Evolutionary conservation across 352 stramenopile species (phyloP).

Genomic region (Phytophthora pini): DNA sequence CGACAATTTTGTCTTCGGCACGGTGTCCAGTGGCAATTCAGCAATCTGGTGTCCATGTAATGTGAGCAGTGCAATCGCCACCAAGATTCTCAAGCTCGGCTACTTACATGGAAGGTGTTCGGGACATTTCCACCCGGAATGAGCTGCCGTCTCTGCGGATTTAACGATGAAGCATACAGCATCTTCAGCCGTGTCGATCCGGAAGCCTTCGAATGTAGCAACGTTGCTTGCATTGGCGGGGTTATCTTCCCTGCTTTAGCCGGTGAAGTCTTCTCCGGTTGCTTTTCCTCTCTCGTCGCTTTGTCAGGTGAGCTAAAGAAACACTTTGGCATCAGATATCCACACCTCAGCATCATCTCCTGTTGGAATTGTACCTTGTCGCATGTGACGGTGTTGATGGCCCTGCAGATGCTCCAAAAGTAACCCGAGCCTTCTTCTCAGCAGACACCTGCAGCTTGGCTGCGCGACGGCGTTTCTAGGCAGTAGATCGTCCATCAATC

Average conservation of each 20-base stretch:
- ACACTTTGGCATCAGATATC: slow-evolving; percentile 1
- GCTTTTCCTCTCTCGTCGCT: neutral
- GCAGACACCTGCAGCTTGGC: slow-evolving; percentile 56
- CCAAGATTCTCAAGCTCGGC: neutral
- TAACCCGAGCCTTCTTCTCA: slow-evolving; percentile 18
- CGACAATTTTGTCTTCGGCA: slow-evolving; percentile 63
- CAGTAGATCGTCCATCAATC: slow-evolving; percentile 17
- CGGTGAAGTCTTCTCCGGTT: neutral
- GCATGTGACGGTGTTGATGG: slow-evolving; percentile 2
- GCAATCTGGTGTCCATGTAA: slow-evolving; percentile 35
- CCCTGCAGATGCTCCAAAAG: neutral
- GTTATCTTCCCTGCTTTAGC: neutral
- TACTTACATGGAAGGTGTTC: slow-evolving; percentile 32
- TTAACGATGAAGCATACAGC: slow-evolving; percentile 47
- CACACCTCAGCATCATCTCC: neutral
- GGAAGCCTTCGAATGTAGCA: neutral
- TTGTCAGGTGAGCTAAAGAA: slow-evolving; percentile 5
- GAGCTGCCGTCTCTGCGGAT: slow-evolving; percentile 24
- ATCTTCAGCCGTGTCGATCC: slow-evolving; percentile 37
- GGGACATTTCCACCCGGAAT: slow-evolving; percentile 24
- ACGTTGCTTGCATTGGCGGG: neutral
- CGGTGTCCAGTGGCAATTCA: slow-evolving; percentile 59
- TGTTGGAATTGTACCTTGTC: slow-evolving; percentile 14
- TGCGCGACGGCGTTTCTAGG: slow-evolving; percentile 64
- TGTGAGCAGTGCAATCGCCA: neutral